Conservation (phyloP, 2,329 filamentous ascomycete genomes). For the Colletotrichum somersetense region DNA sequence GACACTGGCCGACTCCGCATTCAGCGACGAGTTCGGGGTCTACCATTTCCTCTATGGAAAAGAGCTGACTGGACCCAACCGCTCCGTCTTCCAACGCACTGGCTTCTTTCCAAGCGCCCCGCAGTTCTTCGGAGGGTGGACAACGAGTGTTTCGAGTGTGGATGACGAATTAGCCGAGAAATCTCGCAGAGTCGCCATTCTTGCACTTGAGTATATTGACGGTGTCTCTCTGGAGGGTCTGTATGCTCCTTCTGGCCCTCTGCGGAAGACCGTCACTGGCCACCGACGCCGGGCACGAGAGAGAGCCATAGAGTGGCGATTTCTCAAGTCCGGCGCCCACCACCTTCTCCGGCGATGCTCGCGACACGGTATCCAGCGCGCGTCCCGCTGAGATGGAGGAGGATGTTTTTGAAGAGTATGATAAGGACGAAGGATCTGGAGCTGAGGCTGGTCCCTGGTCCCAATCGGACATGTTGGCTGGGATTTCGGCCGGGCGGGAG, state of each 20-base stretch:
- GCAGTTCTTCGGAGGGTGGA: conserved; percentile 18
- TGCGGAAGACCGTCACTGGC: not conserved
- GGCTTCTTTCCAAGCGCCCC: not conserved
- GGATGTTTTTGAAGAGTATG: not conserved
- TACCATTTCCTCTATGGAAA: not conserved
- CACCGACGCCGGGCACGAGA: too few species aligned
- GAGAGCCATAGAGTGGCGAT: not conserved
- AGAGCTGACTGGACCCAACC: not conserved
- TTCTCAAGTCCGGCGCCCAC: not conserved
- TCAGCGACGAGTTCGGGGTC: conserved; percentile 12
- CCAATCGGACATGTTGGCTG: not conserved
- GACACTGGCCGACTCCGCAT: not conserved
- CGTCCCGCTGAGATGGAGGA: too few species aligned
- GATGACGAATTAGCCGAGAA: not conserved
- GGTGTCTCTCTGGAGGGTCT: not conserved
- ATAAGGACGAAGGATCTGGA: not conserved
- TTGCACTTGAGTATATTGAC: conserved; percentile 8
- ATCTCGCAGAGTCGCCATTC: conserved; percentile 9
- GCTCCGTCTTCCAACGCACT: too few species aligned
- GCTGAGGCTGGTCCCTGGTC: not conserved
- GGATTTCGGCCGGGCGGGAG: not conserved
- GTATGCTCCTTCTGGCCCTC: not conserved
- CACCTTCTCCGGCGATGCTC: not conserved
- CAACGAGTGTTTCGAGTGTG: not conserved
- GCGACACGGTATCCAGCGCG: too few species aligned